These are phyloP conservation scores for Gliomastix tumulicola DNA, from an alignment of 2,329 filamentous ascomycete genomes.

Conservation along the genomic window DNA sequence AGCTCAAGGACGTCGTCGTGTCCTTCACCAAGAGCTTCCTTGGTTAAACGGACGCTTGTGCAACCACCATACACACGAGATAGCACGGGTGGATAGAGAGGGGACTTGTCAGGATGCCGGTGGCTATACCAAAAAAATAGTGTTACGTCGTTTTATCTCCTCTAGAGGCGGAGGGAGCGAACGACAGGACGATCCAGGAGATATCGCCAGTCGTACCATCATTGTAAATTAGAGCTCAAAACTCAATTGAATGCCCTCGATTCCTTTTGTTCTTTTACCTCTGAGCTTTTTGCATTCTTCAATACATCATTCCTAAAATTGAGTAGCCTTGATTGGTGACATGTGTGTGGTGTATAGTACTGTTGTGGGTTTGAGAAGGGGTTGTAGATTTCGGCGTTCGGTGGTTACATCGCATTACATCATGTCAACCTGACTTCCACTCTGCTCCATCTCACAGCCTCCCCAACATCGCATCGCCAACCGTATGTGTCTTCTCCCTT, in stretches of 20 bases:
- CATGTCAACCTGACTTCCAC: too few species aligned
- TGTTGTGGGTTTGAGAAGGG: too few species aligned
- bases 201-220: conserved; percentile 42
- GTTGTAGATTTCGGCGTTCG: too few species aligned
- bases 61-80: too few species aligned
- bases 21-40: conserved; percentile 93
- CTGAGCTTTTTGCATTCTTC: neutral
- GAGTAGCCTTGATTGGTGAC: neutral
- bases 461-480: too few species aligned
- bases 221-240: conserved; percentile 59
- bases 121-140: conserved; percentile 37
- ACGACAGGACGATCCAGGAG: conserved; percentile 36
- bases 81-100: conserved; percentile 14
- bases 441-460: too few species aligned
- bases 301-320: neutral
- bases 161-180: conserved; percentile 36
- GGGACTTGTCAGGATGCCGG: conserved; percentile 25
- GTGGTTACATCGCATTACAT: too few species aligned
- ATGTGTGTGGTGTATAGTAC: too few species aligned
- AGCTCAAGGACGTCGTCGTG: conserved; percentile 68
- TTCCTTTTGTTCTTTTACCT: conserved; percentile 45
- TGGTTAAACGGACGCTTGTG: conserved; percentile 34
- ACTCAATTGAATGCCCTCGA: conserved; percentile 53
- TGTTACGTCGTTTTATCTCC: conserved; percentile 35
- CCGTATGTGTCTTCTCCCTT: too few species aligned